Evolutionary conservation across 75 land plant genomes (phyloP).

Genomic region (Larix kaempferi): DNA sequence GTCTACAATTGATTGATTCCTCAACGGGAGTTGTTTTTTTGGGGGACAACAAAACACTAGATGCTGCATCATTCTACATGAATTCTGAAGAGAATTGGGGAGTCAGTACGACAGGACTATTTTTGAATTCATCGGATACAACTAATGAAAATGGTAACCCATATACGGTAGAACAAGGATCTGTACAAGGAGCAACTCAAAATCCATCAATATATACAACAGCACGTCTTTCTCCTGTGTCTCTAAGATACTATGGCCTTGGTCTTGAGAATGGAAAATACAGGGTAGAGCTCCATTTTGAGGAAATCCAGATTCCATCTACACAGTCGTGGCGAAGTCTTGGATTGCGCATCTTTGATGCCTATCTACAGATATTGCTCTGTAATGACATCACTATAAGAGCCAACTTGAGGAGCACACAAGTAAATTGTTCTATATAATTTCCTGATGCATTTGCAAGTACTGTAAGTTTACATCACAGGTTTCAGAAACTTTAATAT

Average conservation of each 20-base stretch:
- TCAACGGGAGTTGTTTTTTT: not conserved
- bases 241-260: conserved; percentile 35
- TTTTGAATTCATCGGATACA: not conserved
- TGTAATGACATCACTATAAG: too few species aligned
- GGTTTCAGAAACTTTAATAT: not conserved
- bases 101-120: conserved; percentile 4
- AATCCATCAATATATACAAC: conserved; percentile 19
- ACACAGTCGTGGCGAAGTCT: conserved; percentile 17
- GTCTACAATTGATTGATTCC: not conserved
- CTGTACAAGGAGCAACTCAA: not conserved
- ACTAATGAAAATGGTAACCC: not conserved
- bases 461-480: not conserved
- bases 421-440: not conserved
- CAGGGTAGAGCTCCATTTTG: conserved; percentile 39
- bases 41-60: conserved; percentile 5
- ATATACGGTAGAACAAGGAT: not conserved
- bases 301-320: conserved; percentile 25
- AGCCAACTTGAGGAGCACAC: not conserved
- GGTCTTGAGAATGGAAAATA: conserved; percentile 32
- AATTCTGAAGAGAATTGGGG: conserved; percentile 17
- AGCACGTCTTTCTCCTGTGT: conserved; percentile 29
- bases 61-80: conserved; percentile 2
- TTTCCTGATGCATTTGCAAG: not conserved
- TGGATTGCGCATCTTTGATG: conserved; percentile 34
- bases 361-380: conserved; percentile 23